phyloP scores from a whole-genome alignment of 352 stramenopile genomes.

The Globisporangium nodosum region DNA sequence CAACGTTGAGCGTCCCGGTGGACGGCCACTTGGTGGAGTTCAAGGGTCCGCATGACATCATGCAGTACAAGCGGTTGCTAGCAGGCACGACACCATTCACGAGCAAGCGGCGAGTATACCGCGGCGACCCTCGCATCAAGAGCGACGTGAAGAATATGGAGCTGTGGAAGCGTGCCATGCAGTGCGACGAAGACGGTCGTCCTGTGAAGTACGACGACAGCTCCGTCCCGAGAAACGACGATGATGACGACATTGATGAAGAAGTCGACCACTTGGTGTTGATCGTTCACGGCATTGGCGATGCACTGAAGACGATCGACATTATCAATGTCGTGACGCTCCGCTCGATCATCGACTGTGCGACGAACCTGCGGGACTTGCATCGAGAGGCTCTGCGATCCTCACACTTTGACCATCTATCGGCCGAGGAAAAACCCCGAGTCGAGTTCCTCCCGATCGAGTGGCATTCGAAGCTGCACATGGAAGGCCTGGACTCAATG shows the following conservation, averaged over 20 bases:
- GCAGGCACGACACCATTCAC: slow-evolving; percentile 77
- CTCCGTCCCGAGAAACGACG: slow-evolving; percentile 25
- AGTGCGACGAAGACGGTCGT: slow-evolving; percentile 15
- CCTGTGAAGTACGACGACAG: not conserved
- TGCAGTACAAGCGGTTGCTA: slow-evolving; percentile 76
- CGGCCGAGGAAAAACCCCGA: slow-evolving; percentile 22
- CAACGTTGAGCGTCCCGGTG: slow-evolving; percentile 60
- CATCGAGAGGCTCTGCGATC: slow-evolving; percentile 63
- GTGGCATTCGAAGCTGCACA: slow-evolving; percentile 84
- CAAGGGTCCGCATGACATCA: slow-evolving; percentile 69
- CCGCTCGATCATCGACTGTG: slow-evolving; percentile 79
- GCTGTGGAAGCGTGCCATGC: slow-evolving; percentile 56
- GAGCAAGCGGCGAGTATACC: slow-evolving; percentile 74
- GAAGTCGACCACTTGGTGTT: slow-evolving; percentile 85
- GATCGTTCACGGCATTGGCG: slow-evolving; percentile 88
- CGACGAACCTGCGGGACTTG: slow-evolving; percentile 55
- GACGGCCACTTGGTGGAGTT: slow-evolving; percentile 81
- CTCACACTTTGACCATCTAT: slow-evolving; percentile 60
- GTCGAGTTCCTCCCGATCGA: slow-evolving; percentile 84
- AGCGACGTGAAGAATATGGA: slow-evolving; percentile 45
- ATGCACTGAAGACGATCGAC: slow-evolving; percentile 82
- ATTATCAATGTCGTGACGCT: slow-evolving; percentile 81
- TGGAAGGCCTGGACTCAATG: slow-evolving; percentile 60
- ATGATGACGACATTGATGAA: slow-evolving; percentile 68
- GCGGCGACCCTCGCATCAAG: slow-evolving; percentile 66